Percentiles rank a stretch among this genome's conserved stretches.
Conservation (phyloP, 768 basidiomycete genomes). For the Suillus fuscotomentosus region DNA sequence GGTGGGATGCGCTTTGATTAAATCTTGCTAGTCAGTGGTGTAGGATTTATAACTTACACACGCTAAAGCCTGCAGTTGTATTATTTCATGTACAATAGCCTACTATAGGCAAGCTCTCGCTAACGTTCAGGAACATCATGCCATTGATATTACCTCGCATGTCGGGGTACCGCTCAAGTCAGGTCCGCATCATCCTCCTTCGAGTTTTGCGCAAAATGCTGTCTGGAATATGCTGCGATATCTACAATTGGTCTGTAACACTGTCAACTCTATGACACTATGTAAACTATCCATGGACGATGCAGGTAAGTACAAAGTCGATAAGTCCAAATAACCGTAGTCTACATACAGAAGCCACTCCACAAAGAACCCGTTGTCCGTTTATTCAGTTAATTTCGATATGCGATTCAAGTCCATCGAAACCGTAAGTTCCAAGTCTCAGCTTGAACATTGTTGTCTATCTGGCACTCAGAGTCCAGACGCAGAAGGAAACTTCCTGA, state of each 20-base stretch:
- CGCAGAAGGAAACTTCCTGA: neutral
- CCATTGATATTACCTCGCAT: neutral
- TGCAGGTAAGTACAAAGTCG: neutral
- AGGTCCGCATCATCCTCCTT: neutral
- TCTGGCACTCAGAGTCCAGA: neutral
- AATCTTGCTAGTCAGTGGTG: neutral
- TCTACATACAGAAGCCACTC: neutral
- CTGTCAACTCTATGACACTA: neutral
- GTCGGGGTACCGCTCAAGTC: neutral
- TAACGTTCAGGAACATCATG: neutral
- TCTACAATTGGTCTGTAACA: neutral
- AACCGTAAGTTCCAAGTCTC: neutral
- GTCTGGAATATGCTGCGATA: neutral
- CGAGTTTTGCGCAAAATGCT: neutral
- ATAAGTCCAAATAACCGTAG: neutral
- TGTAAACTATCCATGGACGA: neutral
- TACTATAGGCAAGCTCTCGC: neutral
- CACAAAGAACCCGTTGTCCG: neutral
- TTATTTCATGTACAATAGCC: neutral
- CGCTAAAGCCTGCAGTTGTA: neutral
- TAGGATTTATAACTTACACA: too few relatives aligned
- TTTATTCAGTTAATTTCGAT: neutral
- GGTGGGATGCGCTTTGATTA: conserved; percentile 5
- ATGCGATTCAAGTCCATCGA: neutral
- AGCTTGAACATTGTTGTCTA: neutral